Percentiles rank a stretch among this genome's conserved stretches.
Conservation (phyloP, 305 asterid species). For the Plantago lanceolata region DNA sequence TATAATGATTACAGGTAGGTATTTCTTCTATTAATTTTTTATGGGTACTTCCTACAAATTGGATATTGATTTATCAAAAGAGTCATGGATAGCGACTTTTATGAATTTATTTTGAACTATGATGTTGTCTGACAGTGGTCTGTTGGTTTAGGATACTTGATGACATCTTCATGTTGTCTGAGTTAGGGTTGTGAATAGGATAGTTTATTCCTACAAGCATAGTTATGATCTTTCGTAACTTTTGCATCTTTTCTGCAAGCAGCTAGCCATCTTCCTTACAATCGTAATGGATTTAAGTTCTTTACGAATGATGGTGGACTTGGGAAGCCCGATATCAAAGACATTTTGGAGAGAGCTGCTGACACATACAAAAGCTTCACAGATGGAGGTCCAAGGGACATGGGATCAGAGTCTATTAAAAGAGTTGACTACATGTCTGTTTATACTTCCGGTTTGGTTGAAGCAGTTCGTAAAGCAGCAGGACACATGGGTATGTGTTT, state of each 20-base stretch:
- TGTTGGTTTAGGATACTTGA: constrained; percentile 8
- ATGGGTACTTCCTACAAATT: not conserved
- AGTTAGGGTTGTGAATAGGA: constrained; percentile 6
- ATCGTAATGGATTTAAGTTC: constrained; percentile 93
- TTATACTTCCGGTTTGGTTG: constrained; percentile 86
- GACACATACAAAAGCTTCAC: constrained; percentile 52
- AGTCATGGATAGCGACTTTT: constrained; percentile 4
- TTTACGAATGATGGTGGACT: constrained; percentile 88
- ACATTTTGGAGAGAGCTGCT: constrained; percentile 85
- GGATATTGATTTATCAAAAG: constrained; percentile 5
- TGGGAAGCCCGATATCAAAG: constrained; percentile 94
- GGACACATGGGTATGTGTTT: constrained; percentile 57
- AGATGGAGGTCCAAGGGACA: constrained; percentile 44
- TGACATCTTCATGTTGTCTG: not conserved
- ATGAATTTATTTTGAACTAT: constrained; percentile 2
- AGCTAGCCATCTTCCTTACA: constrained; percentile 99
- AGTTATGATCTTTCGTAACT: constrained; percentile 22
- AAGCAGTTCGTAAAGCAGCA: constrained; percentile 86
- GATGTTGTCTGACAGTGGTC: constrained; percentile 1
- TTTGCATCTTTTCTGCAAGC: constrained; percentile 36
- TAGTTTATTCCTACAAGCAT: constrained; percentile 2
- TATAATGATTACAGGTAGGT: constrained; percentile 86
- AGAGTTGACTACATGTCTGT: constrained; percentile 82
- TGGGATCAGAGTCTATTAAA: constrained; percentile 47
- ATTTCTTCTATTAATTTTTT: constrained; percentile 16